Conservation (phyloP, 2,329 filamentous ascomycete genomes). For the Fusarium tanahbumbuense region DNA sequence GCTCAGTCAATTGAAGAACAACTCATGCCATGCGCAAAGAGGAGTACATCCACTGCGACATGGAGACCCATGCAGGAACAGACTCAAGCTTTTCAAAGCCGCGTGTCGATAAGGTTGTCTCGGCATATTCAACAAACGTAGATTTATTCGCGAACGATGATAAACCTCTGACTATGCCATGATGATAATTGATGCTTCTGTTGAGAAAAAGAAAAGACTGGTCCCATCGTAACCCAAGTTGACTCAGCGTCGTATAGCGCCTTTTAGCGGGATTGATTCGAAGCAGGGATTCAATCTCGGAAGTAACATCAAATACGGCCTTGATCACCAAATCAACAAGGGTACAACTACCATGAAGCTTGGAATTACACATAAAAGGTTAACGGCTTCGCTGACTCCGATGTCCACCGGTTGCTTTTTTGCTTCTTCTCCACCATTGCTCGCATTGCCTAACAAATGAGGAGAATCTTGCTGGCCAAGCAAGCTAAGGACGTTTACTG, state of each 20-base stretch:
- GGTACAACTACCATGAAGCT: neutral
- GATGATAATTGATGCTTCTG: neutral
- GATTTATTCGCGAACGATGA: neutral
- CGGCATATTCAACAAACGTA: neutral
- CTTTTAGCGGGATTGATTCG: neutral
- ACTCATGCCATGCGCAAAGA: neutral
- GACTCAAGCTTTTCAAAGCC: neutral
- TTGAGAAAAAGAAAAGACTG: neutral
- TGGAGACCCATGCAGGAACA: conserved; percentile 26
- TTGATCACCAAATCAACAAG: conserved; percentile 17
- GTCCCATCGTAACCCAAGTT: neutral
- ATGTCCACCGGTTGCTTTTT: neutral
- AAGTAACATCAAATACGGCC: conserved; percentile 10
- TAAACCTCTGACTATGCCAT: neutral
- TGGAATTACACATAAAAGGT: neutral
- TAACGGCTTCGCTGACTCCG: neutral
- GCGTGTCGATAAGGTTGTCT: neutral
- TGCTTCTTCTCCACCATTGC: conserved; percentile 1
- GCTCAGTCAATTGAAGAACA: neutral
- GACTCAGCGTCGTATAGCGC: conserved; percentile 4
- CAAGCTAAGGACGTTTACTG: neutral
- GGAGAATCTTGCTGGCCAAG: conserved; percentile 1
- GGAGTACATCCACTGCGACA: neutral
- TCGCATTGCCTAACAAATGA: neutral
- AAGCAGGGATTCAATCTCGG: conserved; percentile 10